phyloP scores from a whole-genome alignment of 805 yeast species.

The Wickerhamia fluorescens region DNA sequence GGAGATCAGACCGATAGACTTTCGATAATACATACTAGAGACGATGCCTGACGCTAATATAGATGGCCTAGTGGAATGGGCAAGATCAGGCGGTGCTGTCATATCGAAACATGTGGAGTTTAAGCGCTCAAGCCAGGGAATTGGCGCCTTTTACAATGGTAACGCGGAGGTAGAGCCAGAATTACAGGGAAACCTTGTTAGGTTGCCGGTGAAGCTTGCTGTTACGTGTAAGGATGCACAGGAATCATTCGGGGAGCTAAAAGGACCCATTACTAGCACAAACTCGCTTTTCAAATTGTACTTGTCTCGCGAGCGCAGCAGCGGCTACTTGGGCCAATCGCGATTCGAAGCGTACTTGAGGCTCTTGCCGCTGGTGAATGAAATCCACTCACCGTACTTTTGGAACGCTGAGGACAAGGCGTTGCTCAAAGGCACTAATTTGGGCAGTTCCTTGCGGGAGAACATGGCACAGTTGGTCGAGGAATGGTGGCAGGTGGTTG shows the following conservation, averaged over 20 bases:
- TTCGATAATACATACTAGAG: neutral
- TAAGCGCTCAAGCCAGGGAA: slow-evolving; percentile 13
- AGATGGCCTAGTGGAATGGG: slow-evolving; percentile 23
- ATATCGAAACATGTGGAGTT: slow-evolving; percentile 18
- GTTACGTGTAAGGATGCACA: slow-evolving; percentile 6
- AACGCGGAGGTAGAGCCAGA: slow-evolving; percentile 2
- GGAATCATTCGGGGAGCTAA: slow-evolving; percentile 5
- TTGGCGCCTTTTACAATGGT: slow-evolving; percentile 18
- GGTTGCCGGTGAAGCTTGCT: slow-evolving; percentile 5
- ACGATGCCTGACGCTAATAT: neutral
- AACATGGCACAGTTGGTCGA: slow-evolving; percentile 40
- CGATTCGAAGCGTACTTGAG: slow-evolving; percentile 22
- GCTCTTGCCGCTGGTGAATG: slow-evolving; percentile 28
- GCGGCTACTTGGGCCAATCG: slow-evolving; percentile 9
- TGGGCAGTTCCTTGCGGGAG: slow-evolving; percentile 47
- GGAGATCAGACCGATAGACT: too few relatives aligned
- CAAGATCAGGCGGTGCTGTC: slow-evolving; percentile 21
- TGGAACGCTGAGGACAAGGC: slow-evolving; percentile 52
- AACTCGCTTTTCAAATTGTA: slow-evolving; percentile 30
- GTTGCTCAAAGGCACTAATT: slow-evolving; percentile 60
- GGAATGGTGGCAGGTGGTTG: slow-evolving; percentile 51
- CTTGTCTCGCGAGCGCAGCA: slow-evolving; percentile 23
- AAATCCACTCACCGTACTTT: slow-evolving; percentile 55
- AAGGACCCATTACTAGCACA: too few relatives aligned
- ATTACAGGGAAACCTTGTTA: slow-evolving; percentile 4